Evolutionary conservation across 2,329 filamentous ascomycete species (phyloP).

Genomic region (Arthrobotrys sphaeroides): DNA sequence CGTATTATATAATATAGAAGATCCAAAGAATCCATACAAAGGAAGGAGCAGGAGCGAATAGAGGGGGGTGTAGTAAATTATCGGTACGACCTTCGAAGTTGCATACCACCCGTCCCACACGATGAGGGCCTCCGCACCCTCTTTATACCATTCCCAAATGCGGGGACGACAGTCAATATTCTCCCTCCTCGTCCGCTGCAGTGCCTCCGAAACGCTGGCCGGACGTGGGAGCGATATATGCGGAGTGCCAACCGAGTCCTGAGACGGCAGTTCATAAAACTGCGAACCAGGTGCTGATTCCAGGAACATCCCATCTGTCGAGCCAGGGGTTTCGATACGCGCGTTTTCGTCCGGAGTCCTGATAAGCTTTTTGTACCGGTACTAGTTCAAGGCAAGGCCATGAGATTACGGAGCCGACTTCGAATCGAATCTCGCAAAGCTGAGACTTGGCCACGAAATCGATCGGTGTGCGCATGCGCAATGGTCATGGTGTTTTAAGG

Average conservation of each 20-base stretch:
- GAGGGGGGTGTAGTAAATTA: not conserved
- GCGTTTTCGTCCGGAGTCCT: not conserved
- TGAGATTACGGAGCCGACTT: too few species aligned
- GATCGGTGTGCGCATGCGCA: not conserved
- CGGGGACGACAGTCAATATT: not conserved
- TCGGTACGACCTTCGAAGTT: not conserved
- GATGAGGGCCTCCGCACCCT: not conserved
- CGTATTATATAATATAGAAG: too few species aligned
- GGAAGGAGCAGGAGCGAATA: not conserved
- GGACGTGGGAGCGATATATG: conserved; percentile 1
- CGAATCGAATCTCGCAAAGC: too few species aligned
- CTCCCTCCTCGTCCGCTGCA: not conserved
- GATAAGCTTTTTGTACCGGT: too few species aligned
- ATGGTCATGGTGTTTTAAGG: too few species aligned
- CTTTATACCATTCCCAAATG: conserved; percentile 20
- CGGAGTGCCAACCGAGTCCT: conserved; percentile 18
- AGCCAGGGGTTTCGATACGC: not conserved
- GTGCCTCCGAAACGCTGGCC: not conserved
- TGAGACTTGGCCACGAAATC: not conserved
- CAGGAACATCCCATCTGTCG: conserved; percentile 33
- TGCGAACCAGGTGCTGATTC: conserved; percentile 6
- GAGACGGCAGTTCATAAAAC: conserved; percentile 31
- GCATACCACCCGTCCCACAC: not conserved
- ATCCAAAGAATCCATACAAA: not conserved
- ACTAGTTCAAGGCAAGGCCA: too few species aligned